Evolutionary conservation across 768 basidiomycete species (phyloP).

Genomic region (Suillus cothurnatus): DNA sequence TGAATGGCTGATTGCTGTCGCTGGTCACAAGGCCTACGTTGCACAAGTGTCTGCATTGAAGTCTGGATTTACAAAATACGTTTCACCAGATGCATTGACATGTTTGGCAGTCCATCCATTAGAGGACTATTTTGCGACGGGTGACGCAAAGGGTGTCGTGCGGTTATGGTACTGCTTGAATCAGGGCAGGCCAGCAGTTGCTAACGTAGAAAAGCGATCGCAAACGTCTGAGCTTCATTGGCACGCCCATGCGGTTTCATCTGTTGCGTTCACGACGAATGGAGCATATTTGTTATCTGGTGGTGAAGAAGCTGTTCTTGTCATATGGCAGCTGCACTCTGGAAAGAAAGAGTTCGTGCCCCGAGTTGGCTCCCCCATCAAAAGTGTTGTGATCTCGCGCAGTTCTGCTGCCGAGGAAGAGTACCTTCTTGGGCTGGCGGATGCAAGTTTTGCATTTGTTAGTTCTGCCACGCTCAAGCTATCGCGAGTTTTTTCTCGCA

Average conservation of each 20-base stretch:
- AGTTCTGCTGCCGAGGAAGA: conserved; percentile 69
- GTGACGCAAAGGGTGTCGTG: conserved; percentile 83
- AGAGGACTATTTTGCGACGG: conserved; percentile 95
- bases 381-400: conserved; percentile 62
- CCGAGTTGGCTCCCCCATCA: conserved; percentile 85
- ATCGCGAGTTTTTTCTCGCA: conserved; percentile 68
- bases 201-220: conserved; percentile 74
- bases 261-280: conserved; percentile 84
- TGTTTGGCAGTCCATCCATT: conserved; percentile 87
- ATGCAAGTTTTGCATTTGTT: conserved; percentile 80
- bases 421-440: conserved; percentile 79
- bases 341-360: conserved; percentile 92
- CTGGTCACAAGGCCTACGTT: conserved; percentile 79
- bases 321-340: conserved; percentile 92
- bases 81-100: conserved; percentile 77
- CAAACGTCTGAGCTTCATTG: conserved; percentile 90
- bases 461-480: conserved; percentile 72
- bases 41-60: conserved; percentile 56
- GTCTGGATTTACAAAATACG: conserved; percentile 79
- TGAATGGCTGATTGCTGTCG: conserved; percentile 73
- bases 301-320: conserved; percentile 95
- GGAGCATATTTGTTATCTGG: conserved; percentile 93
- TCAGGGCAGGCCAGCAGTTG: conserved; percentile 52
- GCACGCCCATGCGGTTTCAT: conserved; percentile 94
- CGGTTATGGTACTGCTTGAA: conserved; percentile 92